A percentile compares a stretch with the other conserved stretches of the same genome.
Conservation (phyloP, 2,329 filamentous ascomycete genomes). For the Helminthosporium solani region DNA sequence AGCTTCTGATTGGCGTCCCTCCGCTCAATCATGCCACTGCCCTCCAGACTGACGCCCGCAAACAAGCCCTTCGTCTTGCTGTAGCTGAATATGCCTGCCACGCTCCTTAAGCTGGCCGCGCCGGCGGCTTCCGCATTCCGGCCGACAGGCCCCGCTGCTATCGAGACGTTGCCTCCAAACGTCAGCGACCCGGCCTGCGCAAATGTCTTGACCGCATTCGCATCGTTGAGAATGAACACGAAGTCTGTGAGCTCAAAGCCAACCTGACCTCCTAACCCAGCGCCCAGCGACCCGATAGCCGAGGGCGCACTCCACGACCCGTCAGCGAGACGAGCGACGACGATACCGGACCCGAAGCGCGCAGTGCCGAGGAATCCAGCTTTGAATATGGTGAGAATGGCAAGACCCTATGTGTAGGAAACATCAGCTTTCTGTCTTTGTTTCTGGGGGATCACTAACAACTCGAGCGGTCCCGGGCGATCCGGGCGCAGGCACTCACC, state of each 20-base stretch:
- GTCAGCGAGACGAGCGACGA: slow-evolving; percentile 75
- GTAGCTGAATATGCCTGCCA: slow-evolving; percentile 94
- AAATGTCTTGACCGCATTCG: slow-evolving; percentile 85
- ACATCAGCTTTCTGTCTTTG: slow-evolving; percentile 1
- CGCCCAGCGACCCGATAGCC: slow-evolving; percentile 77
- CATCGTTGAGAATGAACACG: slow-evolving; percentile 97
- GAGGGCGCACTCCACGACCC: slow-evolving; percentile 79
- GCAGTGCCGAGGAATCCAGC: slow-evolving; percentile 82
- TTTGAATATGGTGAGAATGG: slow-evolving; percentile 83
- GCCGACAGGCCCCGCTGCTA: slow-evolving; percentile 90
- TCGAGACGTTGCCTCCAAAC: slow-evolving; percentile 91
- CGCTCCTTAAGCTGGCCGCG: slow-evolving; percentile 83
- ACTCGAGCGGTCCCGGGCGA: not conserved
- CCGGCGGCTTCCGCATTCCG: slow-evolving; percentile 95
- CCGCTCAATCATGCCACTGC: slow-evolving; percentile 88
- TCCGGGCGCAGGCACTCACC: slow-evolving; percentile 49
- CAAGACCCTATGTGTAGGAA: slow-evolving; percentile 62
- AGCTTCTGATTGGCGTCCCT: slow-evolving; percentile 97
- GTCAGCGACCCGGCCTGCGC: slow-evolving; percentile 89
- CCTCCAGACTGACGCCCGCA: slow-evolving; percentile 91
- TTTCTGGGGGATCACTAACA: not conserved
- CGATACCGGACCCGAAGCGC: slow-evolving; percentile 77
- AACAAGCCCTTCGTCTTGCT: slow-evolving; percentile 98
- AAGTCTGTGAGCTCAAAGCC: slow-evolving; percentile 90
- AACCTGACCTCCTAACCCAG: slow-evolving; percentile 82